Evolutionary conservation across 495 filamentous ascomycete species (phyloP).

Genomic region (Lineolata rhizophorae): DNA sequence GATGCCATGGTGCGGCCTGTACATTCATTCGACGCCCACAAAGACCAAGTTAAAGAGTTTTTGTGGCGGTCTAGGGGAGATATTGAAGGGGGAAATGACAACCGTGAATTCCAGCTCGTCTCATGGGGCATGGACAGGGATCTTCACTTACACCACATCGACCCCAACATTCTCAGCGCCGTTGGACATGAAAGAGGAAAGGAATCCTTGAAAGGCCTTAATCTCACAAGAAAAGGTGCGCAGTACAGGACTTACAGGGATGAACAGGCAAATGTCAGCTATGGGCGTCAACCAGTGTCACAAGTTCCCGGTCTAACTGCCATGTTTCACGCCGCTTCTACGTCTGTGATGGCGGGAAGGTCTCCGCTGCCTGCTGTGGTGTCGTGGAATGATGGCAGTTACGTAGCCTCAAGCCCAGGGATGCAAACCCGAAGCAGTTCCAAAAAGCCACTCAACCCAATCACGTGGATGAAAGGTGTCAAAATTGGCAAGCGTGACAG

Average conservation of each 20-base stretch:
- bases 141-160: constrained; percentile 57
- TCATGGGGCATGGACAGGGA: constrained; percentile 80
- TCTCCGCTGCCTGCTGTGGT: no score
- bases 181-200: constrained; percentile 62
- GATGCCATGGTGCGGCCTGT: constrained; percentile 32
- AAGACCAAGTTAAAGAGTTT: constrained; percentile 78
- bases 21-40: constrained; percentile 60
- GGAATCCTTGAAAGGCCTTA: constrained; percentile 38
- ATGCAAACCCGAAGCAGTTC: constrained; percentile 39
- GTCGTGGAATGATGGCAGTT: no score
- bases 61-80: constrained; percentile 67
- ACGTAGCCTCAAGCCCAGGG: no score
- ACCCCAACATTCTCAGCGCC: constrained; percentile 35
- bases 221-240: constrained; percentile 61
- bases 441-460: constrained; percentile 45
- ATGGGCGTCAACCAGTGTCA: no score
- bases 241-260: constrained; percentile 54
- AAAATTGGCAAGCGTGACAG: constrained; percentile 35
- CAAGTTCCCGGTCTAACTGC: no score
- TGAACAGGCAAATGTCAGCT: no score
- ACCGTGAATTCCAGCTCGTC: constrained; percentile 81
- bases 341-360: no score
- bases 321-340: neutral
- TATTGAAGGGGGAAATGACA: constrained; percentile 49
- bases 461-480: constrained; percentile 86